Conservation (phyloP, 139 green algal genomes). For the Picochlorum sp. region DNA sequence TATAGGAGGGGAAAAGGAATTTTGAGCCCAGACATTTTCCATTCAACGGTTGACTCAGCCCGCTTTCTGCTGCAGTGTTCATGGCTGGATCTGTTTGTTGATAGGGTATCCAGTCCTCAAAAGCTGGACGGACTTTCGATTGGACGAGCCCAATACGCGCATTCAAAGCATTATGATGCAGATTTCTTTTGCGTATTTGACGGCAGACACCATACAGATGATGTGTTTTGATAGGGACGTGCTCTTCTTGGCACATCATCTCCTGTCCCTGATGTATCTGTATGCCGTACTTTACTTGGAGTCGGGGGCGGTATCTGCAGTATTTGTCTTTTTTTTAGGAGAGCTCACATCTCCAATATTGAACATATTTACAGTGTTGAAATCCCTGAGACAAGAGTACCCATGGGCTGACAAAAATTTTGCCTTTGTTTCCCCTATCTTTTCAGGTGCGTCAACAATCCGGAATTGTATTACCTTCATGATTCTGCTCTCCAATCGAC, state of each 20-base stretch:
- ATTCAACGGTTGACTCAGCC: no score
- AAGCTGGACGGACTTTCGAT: not conserved
- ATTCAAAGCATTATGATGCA: slow-evolving; percentile 13
- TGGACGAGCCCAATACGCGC: not conserved
- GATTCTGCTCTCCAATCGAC: no score
- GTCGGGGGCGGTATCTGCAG: not conserved
- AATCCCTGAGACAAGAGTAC: not conserved
- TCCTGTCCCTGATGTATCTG: slow-evolving; percentile 14
- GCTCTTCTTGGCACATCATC: slow-evolving; percentile 24
- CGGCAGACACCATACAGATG: slow-evolving; percentile 17
- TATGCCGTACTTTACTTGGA: not conserved
- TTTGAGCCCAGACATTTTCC: no score
- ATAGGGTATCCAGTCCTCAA: not conserved
- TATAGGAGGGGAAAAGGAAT: no score
- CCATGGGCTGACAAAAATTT: not conserved
- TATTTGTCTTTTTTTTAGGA: slow-evolving; percentile 7
- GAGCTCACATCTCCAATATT: slow-evolving; percentile 11
- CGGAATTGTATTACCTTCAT: not conserved
- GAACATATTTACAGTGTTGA: slow-evolving; percentile 2
- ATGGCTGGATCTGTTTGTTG: no score
- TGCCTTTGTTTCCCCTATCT: slow-evolving; percentile 2
- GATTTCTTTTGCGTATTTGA: slow-evolving; percentile 22
- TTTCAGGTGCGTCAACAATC: not conserved
- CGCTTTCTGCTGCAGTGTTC: no score
- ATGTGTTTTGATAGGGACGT: slow-evolving; percentile 9